Conservation (phyloP, 2,329 filamentous ascomycete species). For the Onygenales sp. region DNA sequence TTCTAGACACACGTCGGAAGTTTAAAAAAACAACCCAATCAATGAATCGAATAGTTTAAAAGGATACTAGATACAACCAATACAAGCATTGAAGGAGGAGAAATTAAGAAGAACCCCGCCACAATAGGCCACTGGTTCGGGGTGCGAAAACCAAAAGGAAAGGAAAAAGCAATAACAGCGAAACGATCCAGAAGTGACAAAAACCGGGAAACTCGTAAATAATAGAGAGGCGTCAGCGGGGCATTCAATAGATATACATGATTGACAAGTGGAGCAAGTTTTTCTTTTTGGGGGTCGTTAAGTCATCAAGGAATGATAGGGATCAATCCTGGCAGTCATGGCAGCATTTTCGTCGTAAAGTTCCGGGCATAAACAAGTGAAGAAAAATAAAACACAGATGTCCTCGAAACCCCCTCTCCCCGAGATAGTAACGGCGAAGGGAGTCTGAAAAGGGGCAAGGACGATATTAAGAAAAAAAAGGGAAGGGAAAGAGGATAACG, state of each 20-base stretch:
- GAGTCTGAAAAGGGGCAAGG: neutral
- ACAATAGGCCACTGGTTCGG: too few species aligned
- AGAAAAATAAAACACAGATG: neutral
- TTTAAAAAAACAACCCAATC: too few species aligned
- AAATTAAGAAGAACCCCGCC: too few species aligned
- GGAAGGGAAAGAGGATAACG: neutral
- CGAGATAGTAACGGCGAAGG: too few species aligned
- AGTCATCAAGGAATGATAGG: slow-evolving; percentile 5
- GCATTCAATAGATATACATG: neutral
- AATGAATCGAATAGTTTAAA: too few species aligned
- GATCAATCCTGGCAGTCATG: slow-evolving; percentile 5
- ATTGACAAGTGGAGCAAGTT: neutral
- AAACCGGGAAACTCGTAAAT: neutral
- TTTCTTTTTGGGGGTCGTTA: neutral
- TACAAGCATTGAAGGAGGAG: too few species aligned
- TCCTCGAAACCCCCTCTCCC: neutral
- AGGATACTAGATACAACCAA: too few species aligned
- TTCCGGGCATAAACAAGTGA: neutral
- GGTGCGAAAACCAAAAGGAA: neutral
- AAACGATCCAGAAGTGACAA: neutral
- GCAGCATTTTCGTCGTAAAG: slow-evolving; percentile 4
- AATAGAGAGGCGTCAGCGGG: neutral
- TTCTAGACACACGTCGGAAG: too few species aligned
- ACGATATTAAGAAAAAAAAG: neutral
- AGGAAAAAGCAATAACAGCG: neutral